Conservation (phyloP, 108 stramenopile genomes). For the Mediolabrus comicus region DNA sequence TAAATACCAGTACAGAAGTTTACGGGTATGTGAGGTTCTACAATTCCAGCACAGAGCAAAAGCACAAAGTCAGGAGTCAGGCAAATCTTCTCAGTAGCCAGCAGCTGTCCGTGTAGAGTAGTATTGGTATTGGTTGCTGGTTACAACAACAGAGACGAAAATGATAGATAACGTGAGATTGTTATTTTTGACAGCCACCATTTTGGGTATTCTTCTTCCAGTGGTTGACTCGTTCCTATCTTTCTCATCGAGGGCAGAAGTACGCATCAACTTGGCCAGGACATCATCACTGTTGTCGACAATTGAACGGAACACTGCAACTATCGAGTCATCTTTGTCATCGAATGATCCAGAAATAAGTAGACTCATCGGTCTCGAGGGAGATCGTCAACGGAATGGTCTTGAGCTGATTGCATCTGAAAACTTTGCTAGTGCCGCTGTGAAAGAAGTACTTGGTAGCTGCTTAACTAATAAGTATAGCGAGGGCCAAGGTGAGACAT, state of each 20-base stretch:
- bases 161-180: not conserved
- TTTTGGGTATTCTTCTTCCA: not conserved
- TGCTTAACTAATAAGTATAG: slow-evolving; percentile 99
- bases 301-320: not conserved
- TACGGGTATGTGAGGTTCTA: no score
- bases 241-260: not conserved
- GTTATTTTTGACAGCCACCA: not conserved
- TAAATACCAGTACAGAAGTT: no score
- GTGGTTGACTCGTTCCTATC: not conserved
- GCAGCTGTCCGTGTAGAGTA: no score
- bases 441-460: slow-evolving; percentile 94
- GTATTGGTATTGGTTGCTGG: no score
- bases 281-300: not conserved
- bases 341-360: slow-evolving; percentile 68
- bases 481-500: slow-evolving; percentile 84
- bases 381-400: slow-evolving; percentile 82
- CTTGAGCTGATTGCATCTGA: slow-evolving; percentile 99
- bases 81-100: no score
- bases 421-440: slow-evolving; percentile 96
- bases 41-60: no score
- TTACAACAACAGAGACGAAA: not conserved
- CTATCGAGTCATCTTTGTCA: not conserved
- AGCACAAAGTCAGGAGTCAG: no score
- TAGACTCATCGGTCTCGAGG: slow-evolving; percentile 78
- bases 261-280: not conserved